A percentile compares a stretch with the other conserved stretches of the same genome.
Conservation (phyloP, 371 early-diverging fungal species). For the Actinomortierella ambigua region DNA sequence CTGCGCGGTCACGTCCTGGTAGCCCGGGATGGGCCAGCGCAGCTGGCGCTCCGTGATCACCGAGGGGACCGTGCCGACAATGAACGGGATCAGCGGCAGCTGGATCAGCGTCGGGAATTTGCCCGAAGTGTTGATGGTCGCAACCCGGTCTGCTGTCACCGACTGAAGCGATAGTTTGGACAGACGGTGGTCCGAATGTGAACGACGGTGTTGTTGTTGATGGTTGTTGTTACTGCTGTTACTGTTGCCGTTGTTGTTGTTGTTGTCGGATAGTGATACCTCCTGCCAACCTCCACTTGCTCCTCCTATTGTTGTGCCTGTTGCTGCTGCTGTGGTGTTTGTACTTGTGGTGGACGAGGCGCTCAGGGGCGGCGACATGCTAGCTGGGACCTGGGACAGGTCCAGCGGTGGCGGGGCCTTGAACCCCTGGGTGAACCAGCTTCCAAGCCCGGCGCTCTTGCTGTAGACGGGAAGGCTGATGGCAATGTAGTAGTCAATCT, state of each 20-base stretch:
- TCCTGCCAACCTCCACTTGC: no score
- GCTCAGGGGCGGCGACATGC: not conserved
- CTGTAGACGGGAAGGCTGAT: constrained; percentile 23
- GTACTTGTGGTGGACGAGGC: no score
- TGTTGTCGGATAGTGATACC: no score
- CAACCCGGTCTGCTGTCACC: not conserved
- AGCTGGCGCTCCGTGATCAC: constrained; percentile 8
- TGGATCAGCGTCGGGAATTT: constrained; percentile 19
- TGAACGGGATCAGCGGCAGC: constrained; percentile 25
- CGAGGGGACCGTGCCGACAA: constrained; percentile 17
- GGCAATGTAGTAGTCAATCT: constrained; percentile 27
- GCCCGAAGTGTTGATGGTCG: constrained; percentile 27
- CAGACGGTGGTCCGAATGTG: not conserved
- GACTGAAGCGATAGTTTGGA: not conserved
- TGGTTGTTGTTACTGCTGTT: constrained; percentile 2
- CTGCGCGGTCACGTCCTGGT: constrained; percentile 17
- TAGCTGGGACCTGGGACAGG: constrained; percentile 23
- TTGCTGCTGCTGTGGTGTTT: constrained; percentile 5
- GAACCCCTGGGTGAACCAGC: constrained; percentile 37
- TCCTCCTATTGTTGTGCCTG: not conserved
- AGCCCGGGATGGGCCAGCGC: constrained; percentile 36
- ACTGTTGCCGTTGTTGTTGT: not conserved
- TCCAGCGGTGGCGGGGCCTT: constrained; percentile 36
- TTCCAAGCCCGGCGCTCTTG: constrained; percentile 26
- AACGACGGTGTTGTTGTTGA: constrained; percentile 7